These are phyloP conservation scores for Geoglossum glabrum DNA, from an alignment of 495 filamentous ascomycete genomes.

Conservation along the genomic window DNA sequence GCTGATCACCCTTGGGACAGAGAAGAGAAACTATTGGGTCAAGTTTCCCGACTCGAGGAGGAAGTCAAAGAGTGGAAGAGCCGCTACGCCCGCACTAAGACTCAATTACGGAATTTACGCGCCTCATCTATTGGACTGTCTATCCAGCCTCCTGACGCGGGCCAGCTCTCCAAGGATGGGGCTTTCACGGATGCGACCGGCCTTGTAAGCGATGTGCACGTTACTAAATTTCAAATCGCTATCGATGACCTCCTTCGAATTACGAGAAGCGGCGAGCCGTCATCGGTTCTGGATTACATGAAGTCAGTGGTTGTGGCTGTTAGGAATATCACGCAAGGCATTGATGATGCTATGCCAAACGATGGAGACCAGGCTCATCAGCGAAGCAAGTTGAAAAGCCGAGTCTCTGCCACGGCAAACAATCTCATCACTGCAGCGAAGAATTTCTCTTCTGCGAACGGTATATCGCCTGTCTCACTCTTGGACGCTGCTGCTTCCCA, in stretches of 20 bases:
- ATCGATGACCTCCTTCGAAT: constrained; percentile 79
- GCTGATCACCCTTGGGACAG: constrained; percentile 59
- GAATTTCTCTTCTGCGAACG: constrained; percentile 61
- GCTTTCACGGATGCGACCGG: constrained; percentile 54
- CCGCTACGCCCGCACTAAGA: constrained; percentile 70
- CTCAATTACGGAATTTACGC: constrained; percentile 63
- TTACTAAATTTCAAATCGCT: constrained; percentile 87
- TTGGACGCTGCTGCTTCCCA: constrained; percentile 93
- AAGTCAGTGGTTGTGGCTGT: constrained; percentile 64
- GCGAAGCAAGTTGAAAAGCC: constrained; percentile 47
- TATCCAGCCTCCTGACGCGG: constrained; percentile 40
- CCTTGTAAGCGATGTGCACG: constrained; percentile 69
- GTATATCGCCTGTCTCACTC: constrained; percentile 84
- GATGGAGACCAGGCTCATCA: constrained; percentile 22
- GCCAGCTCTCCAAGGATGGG: constrained; percentile 41
- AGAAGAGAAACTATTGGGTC: constrained; percentile 53
- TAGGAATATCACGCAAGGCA: constrained; percentile 59
- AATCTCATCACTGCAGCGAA: constrained; percentile 86
- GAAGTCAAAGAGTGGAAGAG: constrained; percentile 77
- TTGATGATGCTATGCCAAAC: constrained; percentile 34
- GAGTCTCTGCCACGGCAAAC: constrained; percentile 80
- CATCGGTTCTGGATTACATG: constrained; percentile 55
- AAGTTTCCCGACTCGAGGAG: constrained; percentile 52
- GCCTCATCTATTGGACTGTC: constrained; percentile 57
- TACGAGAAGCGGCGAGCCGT: constrained; percentile 51